Evolutionary conservation across 768 basidiomycete genomes (phyloP), one percentile per base, ranked within the genome.

Genomic region (Phylloporus arenicola): DNA sequence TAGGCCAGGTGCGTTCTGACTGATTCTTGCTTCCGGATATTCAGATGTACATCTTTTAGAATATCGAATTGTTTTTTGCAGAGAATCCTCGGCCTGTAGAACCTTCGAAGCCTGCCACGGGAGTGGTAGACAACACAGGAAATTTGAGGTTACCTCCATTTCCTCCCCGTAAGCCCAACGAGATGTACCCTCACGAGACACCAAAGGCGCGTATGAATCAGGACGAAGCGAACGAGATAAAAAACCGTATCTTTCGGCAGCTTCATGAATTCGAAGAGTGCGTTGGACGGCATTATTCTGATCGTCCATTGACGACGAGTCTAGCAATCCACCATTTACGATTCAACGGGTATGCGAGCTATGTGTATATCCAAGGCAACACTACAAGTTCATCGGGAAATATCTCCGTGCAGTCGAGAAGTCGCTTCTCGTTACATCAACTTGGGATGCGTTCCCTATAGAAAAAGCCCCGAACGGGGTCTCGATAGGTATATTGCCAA

Each of bases 341-440:
- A 86, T 94, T 48, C 92, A 95, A 68, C 83, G 92, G 39, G 72
- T 93, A 12, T 89, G 88, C 63, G 92, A 94, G 62, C 81, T 95
- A 22, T 82, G 84, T 56, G 57, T 86, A 12, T 68, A 76, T 37
- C 90, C 91, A 5, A 75, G 73, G 55, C 72, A 76, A 41, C 79
- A 90, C 57, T 93, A 94, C 76, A 82, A 74, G 40, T 77, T 80
- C 25, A 71, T 89, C 14, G 88, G 91, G 39, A 95, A 94, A 69
- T 94, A 92, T 64, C 78, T 92, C 34, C 86, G 92, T 3, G 92
- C 92, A 2, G 72, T 94, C 12, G 88, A 92, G 61, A 87, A 85
- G 62, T 75, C 86, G 12, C 72, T 91, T 19, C 83, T 89, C 19
- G 90, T 95, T 44, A 92, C 92, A 4, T 92, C 91, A 2, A 80